Evolutionary conservation across 768 basidiomycete species (phyloP), one percentile per base, ranked within the genome.

Genomic region (Leccinum subgranulosum): DNA sequence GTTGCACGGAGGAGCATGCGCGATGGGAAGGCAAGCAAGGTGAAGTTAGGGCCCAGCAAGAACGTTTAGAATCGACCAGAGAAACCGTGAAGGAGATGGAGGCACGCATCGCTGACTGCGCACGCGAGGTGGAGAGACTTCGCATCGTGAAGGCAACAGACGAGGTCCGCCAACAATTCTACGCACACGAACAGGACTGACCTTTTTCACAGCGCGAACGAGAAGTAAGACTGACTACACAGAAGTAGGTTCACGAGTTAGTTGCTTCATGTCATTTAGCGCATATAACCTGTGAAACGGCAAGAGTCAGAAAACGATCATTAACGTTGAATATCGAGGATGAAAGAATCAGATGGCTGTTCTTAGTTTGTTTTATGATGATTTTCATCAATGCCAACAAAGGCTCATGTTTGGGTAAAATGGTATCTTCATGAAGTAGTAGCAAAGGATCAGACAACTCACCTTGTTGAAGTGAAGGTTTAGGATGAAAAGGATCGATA

Each of bases 71-170:
- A 25, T 74, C 75, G 1, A 73, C 81, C 19, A 77, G 80, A 46
- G 76, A 79, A 25, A 82, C 81, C 7, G 84, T 86, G 3, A 76
- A 69, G 53, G 80, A 85, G 52, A 78, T 82, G 23, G 88, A 87
- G 1, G 77, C 82, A 51, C 81, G 79, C 62, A 74, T 92, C 53
- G 79, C 84, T 51, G 84, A 85, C 54, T 92, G 91, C 76, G 80
- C 81, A n/a, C 78, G 81, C 54, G 88, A 92, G 64, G 79, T 93
- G 2, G 88, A 92, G 62, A 78, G 79, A 60, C 68, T 92, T 52
- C 75, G 88, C 29, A 75, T 77, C 19, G 78, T 84, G 63, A 85
- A 87, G 66, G 82, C 81, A 34, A 84, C 84, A 8, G 90, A 92
- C 62, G 90, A 91, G 75, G 70, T 74, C 39, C 11, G 70, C 56